These are phyloP conservation scores for Petasospora fabianii DNA, from an alignment of 1,139 yeast species.

Conservation along the genomic window DNA sequence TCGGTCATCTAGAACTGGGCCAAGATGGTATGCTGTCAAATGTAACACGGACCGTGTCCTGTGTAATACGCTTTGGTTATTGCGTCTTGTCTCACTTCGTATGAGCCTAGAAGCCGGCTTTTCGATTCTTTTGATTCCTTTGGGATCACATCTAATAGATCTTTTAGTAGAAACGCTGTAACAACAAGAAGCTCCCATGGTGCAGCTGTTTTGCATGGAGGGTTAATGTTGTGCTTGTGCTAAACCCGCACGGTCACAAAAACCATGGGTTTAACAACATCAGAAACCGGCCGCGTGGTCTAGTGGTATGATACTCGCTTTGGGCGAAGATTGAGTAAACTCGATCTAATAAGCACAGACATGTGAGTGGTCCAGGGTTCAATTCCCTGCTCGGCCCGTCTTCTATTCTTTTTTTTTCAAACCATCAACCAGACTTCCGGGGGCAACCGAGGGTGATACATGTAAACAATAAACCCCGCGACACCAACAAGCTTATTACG, in stretches of 20 bases:
- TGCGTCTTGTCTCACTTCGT: too few relatives aligned
- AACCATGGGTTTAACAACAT: not conserved
- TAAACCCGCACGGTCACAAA: not conserved
- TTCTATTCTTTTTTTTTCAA: slow-evolving; percentile 7
- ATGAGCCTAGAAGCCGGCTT: too few relatives aligned
- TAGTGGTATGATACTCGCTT: slow-evolving; percentile 28
- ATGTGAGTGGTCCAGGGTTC: slow-evolving; percentile 28
- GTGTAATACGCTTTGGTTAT: too few relatives aligned
- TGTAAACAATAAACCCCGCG: slow-evolving; percentile 6
- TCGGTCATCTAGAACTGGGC: too few relatives aligned
- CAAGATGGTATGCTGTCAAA: too few relatives aligned
- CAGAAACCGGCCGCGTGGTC: slow-evolving; percentile 21
- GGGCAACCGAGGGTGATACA: slow-evolving; percentile 2
- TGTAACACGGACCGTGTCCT: too few relatives aligned
- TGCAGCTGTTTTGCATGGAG: too few relatives aligned
- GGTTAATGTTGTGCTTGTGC: too few relatives aligned
- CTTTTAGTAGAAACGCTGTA: too few relatives aligned
- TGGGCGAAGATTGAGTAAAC: slow-evolving; percentile 24
- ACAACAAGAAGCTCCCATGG: too few relatives aligned
- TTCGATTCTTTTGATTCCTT: too few relatives aligned
- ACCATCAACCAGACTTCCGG: not conserved
- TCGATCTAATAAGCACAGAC: slow-evolving; percentile 14
- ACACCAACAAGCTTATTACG: not conserved
- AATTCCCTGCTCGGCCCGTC: slow-evolving; percentile 26
- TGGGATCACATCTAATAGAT: too few relatives aligned